Base-by-base conservation (phyloP, 306 rosid genomes). In the Prunus armeniaca region DNA sequence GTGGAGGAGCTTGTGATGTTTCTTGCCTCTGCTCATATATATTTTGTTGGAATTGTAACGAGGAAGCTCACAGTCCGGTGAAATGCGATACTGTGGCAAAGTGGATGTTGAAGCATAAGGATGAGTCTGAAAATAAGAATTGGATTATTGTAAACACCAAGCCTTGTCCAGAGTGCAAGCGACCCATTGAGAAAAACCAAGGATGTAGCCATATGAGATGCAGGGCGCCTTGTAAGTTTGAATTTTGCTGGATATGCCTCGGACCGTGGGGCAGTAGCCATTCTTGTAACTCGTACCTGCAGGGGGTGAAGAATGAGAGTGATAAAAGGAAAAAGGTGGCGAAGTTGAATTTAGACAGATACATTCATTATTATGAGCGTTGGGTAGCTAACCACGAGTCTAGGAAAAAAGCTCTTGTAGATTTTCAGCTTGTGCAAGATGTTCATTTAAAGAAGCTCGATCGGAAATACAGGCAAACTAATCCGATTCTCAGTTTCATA, bases 141-240 rank as follows among this genome's bases (percentile, higher is more conserved):
- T 92, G 97, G 98, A 93, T 93, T 61, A 90, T 93, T 57, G 97
- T 92, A 25, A 89, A 91, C 79, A 89, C 98, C 72, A 91, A 93
- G 86, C 91, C 98, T 6, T 93, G 98, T 77, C 98, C 98, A 38
- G 84, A 91, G 77, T 93, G 98, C 93, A 89, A 89, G 91, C 84
- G 95, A 55, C 90, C 96, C 5, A 93, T 93, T 65, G 98, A 93
- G 80, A 93, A 93, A 75, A 87, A 87, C 84, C 93, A 84, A 61
- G 98, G 98, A 14, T 93, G 98, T 81, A 93, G 88, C 90, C 98
- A 93, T 82, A 93, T 93, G 95, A 89, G 89, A 34, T 93, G 98
- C 73, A 87, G 90, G 12, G 90, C 91, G 19, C 98, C 98, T 28
- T 93, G 98, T 78, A 88, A 80, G 84, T 88, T 88, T 75, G 93